Base-by-base conservation (phyloP, 2,329 filamentous ascomycete genomes). In the Thielaviopsis populi region DNA sequence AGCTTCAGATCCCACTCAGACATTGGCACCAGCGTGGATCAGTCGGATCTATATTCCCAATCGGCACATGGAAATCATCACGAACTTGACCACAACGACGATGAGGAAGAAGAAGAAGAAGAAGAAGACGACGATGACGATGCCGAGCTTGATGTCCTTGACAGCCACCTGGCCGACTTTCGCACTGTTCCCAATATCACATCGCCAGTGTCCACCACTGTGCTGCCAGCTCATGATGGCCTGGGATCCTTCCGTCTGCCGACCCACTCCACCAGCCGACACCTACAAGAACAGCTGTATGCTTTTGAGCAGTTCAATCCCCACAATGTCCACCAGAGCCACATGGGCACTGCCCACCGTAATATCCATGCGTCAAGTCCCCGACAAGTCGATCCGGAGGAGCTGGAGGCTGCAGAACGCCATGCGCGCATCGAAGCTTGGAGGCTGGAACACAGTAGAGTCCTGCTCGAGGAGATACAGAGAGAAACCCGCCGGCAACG, bases 221-320 rank as follows among this genome's bases (percentile, higher is more conserved):
- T 96, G 1, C 80, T 99, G n/a, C 94, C 94, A 0, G 83, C 85
- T 0, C 94, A 99, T 71, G 91, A 99, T 77, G 94, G 94, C 1
- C 75, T 97, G 56, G 94, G 94, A 3, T 89, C 87, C 6, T 99
- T 99, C 73, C 83, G 78, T 73, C 66, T 89, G 71, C 72, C 89
- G 75, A 71, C 83, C 68, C 75, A 81, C 71, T 71, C 77, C 67
- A 71, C 80, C 68, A 77, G 77, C 1, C 70, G 74, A 1, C 80
- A 83, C 53, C 79, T 90, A 24, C 90, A 96, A 71, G 87, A 95
- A 67, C 88, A 92, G 68, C 75, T 96, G 58, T 96, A 91, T 79
- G 87, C 89, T 66, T 94, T 96, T 72, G 92, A 96, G 73, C 82
- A 83, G 67, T 89, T 87, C 73, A 95, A 95, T 68, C 88, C 89